Evolutionary conservation across 2,329 filamentous ascomycete species (phyloP), one percentile per base, ranked within the genome.

Genomic region (Alternaria arbusti): DNA sequence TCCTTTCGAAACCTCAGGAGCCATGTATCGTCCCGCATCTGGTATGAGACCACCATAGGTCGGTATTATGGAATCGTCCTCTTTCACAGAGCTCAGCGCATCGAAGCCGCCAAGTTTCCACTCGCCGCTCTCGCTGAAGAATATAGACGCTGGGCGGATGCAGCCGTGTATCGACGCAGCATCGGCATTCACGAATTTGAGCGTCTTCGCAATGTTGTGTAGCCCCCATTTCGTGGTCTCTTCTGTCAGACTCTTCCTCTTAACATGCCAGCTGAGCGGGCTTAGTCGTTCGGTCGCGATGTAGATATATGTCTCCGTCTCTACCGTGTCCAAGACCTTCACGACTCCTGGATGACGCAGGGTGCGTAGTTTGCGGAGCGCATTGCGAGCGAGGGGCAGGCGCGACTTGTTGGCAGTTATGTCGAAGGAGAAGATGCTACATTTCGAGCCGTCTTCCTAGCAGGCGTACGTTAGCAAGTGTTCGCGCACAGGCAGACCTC

Each of bases 191-290:
- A 99, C 93, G 76, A 99, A 99, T 74, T 96, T 97, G 70, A 98
- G 82, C 0, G 96, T 98, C 77, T 93, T 92, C 89, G 96, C 94
- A 67, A 98, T 84, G 72, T 89, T 92, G 79, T 93, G 92, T 44
- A 99, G 82, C 0, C 96, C 96, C 96, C 96, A 99, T 88, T 97
- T 99, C 51, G 96, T 88, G 1, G 95, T 98, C 83, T 98, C 96
- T 44, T 93, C 90, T 64, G 89, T 94, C 65, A 98, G 80, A 77
- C 92, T 96, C 83, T 93, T 94, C 71, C 95, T 86, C 82, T 91
- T 93, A 50, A 96, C 90, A 74, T 96, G 90, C 96, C 96, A 98
- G 70, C 90, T 88, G 56, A 99, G 83, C 4, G 96, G 96, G 12
- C 90, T 89, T 10, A 99, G 84, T 68, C 94, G 89, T 83, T 99